phyloP scores from a whole-genome alignment of 345 rosid species.

The Pistacia atlantica region DNA sequence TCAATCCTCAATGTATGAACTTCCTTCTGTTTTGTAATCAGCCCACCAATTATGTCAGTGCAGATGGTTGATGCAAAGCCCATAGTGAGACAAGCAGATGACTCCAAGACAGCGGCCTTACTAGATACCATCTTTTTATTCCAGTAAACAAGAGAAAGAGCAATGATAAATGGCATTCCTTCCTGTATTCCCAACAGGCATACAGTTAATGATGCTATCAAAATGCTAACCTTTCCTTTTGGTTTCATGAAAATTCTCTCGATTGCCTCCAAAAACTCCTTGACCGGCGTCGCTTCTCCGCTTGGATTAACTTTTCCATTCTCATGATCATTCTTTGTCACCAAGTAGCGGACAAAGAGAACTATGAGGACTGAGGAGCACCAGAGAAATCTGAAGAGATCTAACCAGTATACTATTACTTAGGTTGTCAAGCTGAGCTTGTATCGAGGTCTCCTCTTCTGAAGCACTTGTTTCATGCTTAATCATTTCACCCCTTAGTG shows the following conservation, averaged over 20 bases:
- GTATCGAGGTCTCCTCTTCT: background rate
- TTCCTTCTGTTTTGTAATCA: background rate
- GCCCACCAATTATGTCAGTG: conserved; percentile 3
- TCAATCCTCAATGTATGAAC: conserved; percentile 3
- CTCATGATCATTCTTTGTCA: too few species aligned
- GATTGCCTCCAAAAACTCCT: background rate
- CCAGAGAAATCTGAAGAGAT: background rate
- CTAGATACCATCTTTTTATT: background rate
- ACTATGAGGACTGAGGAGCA: background rate
- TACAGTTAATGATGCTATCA: background rate
- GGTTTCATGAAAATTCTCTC: background rate
- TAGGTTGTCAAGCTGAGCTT: background rate
- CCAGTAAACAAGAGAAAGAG: background rate
- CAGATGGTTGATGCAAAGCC: conserved; percentile 11
- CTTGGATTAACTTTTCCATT: background rate
- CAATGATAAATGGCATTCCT: conserved; percentile 4
- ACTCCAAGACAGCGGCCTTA: background rate
- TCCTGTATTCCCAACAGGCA: conserved; percentile 6
- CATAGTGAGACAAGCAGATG: conserved; percentile 1
- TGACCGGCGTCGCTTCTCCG: background rate
- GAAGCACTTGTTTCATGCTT: too few species aligned
- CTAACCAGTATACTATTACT: background rate
- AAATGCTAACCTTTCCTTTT: background rate
- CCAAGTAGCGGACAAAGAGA: too few species aligned
- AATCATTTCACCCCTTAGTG: too few species aligned